Base-by-base conservation (phyloP, 495 filamentous ascomycete genomes). In the Pyrenopolyporus hunteri region DNA sequence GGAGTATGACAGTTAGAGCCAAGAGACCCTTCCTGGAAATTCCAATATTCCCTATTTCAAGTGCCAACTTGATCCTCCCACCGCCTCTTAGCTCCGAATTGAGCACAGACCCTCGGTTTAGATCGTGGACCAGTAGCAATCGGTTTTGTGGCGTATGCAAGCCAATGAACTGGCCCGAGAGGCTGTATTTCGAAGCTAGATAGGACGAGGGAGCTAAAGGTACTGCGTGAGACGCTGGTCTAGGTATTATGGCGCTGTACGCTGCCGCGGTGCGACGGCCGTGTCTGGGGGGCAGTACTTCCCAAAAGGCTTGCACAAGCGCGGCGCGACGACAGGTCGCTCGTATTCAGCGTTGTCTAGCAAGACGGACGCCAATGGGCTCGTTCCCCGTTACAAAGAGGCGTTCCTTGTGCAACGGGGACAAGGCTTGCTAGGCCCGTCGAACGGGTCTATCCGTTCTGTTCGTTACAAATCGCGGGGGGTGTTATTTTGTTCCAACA, bases 291-390 rank as follows among this genome's bases (percentile, higher is more conserved):
- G 62, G 35, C 55, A 50, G 63, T 66, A 66, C 57, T 6, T 23
- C 62, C 57, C 62, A 59, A 56, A 37, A 36, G 45, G 44, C 58
- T 69, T 67, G 63, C 59, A 67, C 56, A 63, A 64, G 60, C 50
- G 57, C 55, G 59, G 56, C 62, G 46, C 62, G 64, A 57, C 53
- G 42, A 64, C 64, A 58, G 54, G 57, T 55, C 44, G 68, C 66
- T 71, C 69, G 69, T 71, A 71, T 71, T 69, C 69, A 67, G 59
- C 53, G 63, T 59, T 46, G 53, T 60, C 40, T 31, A 59, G 54
- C 63, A 71, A 64, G 66, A 50, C 51, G 49, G 53, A 68, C 70
- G 70, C 76, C 76, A 79, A 79, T 79, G 73, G 73, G 75, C 73
- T 70, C 37, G 64, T 69, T 70, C 73, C 70, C 73, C 71, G 71